These are phyloP conservation scores for Endotrypanum monterogeii DNA, from an alignment of 208 protist genomes.

Conservation along the genomic window DNA sequence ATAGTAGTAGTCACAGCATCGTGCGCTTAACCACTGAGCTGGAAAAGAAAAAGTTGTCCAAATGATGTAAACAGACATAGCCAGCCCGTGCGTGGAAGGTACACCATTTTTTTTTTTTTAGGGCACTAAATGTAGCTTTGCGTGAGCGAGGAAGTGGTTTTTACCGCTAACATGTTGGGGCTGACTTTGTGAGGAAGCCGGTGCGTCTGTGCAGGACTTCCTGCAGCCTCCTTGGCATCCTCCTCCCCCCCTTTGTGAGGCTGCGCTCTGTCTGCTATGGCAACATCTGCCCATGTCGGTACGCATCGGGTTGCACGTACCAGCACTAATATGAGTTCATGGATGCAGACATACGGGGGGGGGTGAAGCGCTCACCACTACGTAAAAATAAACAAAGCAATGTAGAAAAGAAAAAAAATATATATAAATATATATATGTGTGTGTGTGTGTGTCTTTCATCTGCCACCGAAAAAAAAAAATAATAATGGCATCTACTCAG, in stretches of 20 bases:
- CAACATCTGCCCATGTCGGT: neutral
- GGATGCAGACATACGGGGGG: too few relatives aligned
- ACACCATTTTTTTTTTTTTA: neutral
- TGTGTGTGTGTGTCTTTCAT: neutral
- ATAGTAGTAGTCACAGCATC: too few relatives aligned
- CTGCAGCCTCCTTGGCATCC: neutral
- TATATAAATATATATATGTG: too few relatives aligned
- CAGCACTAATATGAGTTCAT: neutral
- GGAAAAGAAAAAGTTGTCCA: too few relatives aligned
- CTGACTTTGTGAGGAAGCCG: neutral
- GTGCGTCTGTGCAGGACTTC: neutral
- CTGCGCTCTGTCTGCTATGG: neutral
- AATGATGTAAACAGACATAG: too few relatives aligned
- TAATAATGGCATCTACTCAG: neutral
- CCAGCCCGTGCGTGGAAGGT: too few relatives aligned
- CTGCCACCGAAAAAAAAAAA: too few relatives aligned
- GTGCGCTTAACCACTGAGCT: too few relatives aligned
- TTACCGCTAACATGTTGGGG: neutral
- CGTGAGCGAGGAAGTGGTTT: neutral
- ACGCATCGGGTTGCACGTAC: neutral
- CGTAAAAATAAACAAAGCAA: neutral
- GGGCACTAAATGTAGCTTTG: neutral
- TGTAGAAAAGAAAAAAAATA: too few relatives aligned
- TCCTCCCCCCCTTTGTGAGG: neutral
- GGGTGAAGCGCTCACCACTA: too few relatives aligned